Evolutionary conservation across 352 stramenopile species (phyloP), one percentile per base, ranked within the genome.

Genomic region (Stramenopiles sp.): DNA sequence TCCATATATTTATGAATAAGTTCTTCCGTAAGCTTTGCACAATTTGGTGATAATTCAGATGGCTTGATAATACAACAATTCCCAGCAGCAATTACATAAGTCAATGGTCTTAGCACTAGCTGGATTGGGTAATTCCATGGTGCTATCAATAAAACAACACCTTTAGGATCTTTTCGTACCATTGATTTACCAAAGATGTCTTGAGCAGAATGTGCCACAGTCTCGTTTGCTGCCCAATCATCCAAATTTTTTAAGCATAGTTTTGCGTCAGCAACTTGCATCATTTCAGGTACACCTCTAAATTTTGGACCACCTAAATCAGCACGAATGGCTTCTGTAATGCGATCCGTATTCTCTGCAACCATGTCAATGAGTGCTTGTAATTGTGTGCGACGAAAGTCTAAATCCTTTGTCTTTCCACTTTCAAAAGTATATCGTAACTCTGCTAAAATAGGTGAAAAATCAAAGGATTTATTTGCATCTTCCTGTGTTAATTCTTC

Each of bases 41-140:
- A 69, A 69, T 69, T 69, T 27, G 27, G 20, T 20, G 53, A 69
- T 20, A 69, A 27, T 69, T 69, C 53, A 30, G 87, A 93, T 0
- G 94, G 93, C 38, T 97, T 96, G 65, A 99, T 76, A 13, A 98
- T 79, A 23, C 82, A 88, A n/a, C 88, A 92, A 87, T 98, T 98
- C 20, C 95, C 95, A 0, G 91, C 94, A 1, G 86, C 86, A 23
- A 97, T 79, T 6, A 88, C 89, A 6, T 86, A 87, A 1, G 92
- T 82, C 4, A 95, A 81, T 20, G 90, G 90, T 80, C 87, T 85
- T 1, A 97, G 79, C 20, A 85, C 79, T 53, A 97, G 82, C 23
- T 87, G 83, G 20, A 96, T 78, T 0, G 93, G 93, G 81, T 95
- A 97, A 82, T 97, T 97, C 89, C 90, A 97, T 82, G 89, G 92